phyloP scores from a whole-genome alignment of 1,139 yeast genomes.

The Candida pseudoviswanathii region DNA sequence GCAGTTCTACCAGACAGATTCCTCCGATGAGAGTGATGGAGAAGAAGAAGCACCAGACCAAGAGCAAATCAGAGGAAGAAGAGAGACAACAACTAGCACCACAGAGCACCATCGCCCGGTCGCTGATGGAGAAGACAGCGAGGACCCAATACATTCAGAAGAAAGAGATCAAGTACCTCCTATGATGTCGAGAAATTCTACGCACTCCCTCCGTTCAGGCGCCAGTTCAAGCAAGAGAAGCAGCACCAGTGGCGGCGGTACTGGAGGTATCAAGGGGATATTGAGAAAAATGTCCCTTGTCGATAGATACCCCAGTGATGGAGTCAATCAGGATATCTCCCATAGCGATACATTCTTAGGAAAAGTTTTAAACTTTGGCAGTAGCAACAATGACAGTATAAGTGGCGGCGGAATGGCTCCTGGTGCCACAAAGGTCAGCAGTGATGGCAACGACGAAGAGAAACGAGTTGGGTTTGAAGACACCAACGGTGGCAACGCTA shows the following conservation, averaged over 20 bases:
- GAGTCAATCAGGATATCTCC: constrained; percentile 20
- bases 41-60: constrained; percentile 3
- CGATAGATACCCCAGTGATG: constrained; percentile 27
- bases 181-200: constrained; percentile 3
- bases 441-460: constrained; percentile 25
- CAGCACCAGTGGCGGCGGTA: constrained; percentile 11
- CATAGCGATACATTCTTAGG: constrained; percentile 45
- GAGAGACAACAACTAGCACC: neutral
- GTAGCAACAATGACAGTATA: constrained; percentile 23
- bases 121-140: constrained; percentile 1
- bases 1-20: constrained; percentile 16
- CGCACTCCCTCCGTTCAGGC: constrained; percentile 5
- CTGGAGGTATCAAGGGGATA: constrained; percentile 30
- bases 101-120: neutral
- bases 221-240: constrained; percentile 6
- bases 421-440: constrained; percentile 33
- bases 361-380: constrained; percentile 30
- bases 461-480: constrained; percentile 18
- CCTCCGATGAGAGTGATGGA: constrained; percentile 16
- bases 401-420: constrained; percentile 49
- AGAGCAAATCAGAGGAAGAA: neutral
- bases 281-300: constrained; percentile 40
- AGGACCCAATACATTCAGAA: neutral
- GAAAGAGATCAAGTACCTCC: neutral
- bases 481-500: constrained; percentile 19